Evolutionary conservation across 2,329 filamentous ascomycete species (phyloP).

Genomic region (Clarireedia monteithiana): DNA sequence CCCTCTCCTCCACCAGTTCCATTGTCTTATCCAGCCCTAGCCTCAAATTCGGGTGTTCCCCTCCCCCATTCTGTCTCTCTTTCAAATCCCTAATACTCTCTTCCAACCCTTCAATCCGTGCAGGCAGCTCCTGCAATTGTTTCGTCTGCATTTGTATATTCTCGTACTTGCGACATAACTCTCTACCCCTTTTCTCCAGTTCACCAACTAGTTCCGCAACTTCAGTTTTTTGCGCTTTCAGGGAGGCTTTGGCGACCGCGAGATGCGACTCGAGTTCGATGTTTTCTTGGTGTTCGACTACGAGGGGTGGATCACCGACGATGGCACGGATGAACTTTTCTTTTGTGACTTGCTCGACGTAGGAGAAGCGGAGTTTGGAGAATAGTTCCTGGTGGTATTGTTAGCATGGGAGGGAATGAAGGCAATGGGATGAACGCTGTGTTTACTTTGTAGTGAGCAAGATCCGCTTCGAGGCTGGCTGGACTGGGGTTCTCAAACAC

Average conservation of each 20-base stretch:
- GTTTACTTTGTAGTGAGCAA: slow-evolving; percentile 71
- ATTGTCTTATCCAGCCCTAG: slow-evolving; percentile 51
- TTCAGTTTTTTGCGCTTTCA: slow-evolving; percentile 74
- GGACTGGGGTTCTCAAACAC: slow-evolving; percentile 63
- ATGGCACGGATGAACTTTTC: slow-evolving; percentile 95
- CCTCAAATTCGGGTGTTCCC: slow-evolving; percentile 34
- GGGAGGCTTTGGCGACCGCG: slow-evolving; percentile 59
- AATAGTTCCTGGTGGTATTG: slow-evolving; percentile 63
- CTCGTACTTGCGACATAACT: slow-evolving; percentile 49
- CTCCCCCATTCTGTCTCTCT: slow-evolving; percentile 31
- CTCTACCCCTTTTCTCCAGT: slow-evolving; percentile 57
- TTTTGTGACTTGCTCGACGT: slow-evolving; percentile 97
- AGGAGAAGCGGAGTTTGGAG: slow-evolving; percentile 91
- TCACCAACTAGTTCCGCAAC: slow-evolving; percentile 66
- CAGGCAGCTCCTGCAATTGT: slow-evolving; percentile 44
- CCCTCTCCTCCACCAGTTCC: slow-evolving; percentile 43
- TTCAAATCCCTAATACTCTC: slow-evolving; percentile 39
- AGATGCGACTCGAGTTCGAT: slow-evolving; percentile 65
- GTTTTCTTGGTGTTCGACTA: slow-evolving; percentile 79
- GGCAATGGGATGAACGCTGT: neutral
- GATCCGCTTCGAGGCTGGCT: slow-evolving; percentile 70
- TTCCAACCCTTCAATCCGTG: slow-evolving; percentile 41
- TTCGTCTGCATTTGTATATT: slow-evolving; percentile 40
- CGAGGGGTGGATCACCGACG: slow-evolving; percentile 79
- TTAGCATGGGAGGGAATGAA: neutral